Conservation (phyloP, 2,329 filamentous ascomycete species). For the Nemania bipapillata region DNA sequence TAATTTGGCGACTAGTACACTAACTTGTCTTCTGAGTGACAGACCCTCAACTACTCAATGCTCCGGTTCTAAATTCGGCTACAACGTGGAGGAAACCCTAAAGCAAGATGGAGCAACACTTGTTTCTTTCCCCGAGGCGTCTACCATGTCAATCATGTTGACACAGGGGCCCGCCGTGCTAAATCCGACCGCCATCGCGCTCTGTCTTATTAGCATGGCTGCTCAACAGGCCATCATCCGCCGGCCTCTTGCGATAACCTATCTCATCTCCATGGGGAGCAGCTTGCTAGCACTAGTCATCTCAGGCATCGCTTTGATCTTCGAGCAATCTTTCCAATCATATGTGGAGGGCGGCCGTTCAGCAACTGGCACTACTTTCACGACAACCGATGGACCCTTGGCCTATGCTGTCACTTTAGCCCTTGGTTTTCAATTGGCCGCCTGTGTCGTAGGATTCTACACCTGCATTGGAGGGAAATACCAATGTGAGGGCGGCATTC, state of each 20-base stretch:
- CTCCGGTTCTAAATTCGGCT: conserved; percentile 7
- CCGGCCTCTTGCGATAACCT: conserved; percentile 8
- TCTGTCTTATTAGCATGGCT: conserved; percentile 21
- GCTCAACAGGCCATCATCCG: conserved; percentile 24
- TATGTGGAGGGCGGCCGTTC: conserved; percentile 6
- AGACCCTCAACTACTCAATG: not conserved
- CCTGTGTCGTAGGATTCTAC: conserved; percentile 33
- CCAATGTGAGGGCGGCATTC: conserved; percentile 26
- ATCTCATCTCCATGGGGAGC: conserved; percentile 12
- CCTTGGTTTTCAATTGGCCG: conserved; percentile 18
- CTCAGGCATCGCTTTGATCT: conserved; percentile 26
- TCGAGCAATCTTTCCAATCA: conserved; percentile 15
- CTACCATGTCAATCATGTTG: conserved; percentile 10
- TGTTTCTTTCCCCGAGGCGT: not conserved
- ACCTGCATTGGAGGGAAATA: conserved; percentile 37
- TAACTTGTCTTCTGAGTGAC: not conserved
- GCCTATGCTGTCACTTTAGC: conserved; percentile 12
- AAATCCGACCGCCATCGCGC: conserved; percentile 14
- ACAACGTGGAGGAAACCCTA: conserved; percentile 12
- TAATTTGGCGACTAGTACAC: not conserved
- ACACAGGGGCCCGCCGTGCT: conserved; percentile 20
- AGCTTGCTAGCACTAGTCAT: conserved; percentile 22
- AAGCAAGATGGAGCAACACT: not conserved
- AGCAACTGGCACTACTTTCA: not conserved
- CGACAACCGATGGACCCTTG: conserved; percentile 14